Evolutionary conservation across 2,329 filamentous ascomycete genomes (phyloP).

Genomic region (Claviceps sp.): DNA sequence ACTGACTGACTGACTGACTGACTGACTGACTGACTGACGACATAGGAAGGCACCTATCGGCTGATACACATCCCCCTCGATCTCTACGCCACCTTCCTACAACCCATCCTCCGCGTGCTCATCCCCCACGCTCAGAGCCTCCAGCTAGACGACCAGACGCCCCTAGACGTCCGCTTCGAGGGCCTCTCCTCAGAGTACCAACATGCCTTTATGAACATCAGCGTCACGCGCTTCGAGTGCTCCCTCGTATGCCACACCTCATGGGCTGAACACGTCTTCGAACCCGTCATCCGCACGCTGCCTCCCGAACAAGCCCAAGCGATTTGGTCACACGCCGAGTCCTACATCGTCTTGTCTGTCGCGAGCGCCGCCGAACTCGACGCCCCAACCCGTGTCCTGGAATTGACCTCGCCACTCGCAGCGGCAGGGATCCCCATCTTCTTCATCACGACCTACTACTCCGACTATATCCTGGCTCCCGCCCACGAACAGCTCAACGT

Average conservation of each 20-base stretch:
- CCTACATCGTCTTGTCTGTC: slow-evolving; percentile 80
- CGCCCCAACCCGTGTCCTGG: slow-evolving; percentile 79
- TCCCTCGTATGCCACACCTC: slow-evolving; percentile 76
- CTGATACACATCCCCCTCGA: slow-evolving; percentile 81
- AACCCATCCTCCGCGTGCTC: slow-evolving; percentile 75
- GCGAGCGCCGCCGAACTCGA: slow-evolving; percentile 83
- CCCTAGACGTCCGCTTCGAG: slow-evolving; percentile 26
- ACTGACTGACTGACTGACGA: too few species aligned
- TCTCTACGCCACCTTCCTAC: slow-evolving; percentile 65
- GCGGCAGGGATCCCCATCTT: slow-evolving; percentile 92
- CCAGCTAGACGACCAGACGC: slow-evolving; percentile 19
- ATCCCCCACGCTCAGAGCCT: slow-evolving; percentile 46
- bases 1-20: too few species aligned
- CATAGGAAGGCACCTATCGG: slow-evolving; percentile 70
- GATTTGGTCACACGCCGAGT: slow-evolving; percentile 66
- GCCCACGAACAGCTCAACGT: slow-evolving; percentile 60
- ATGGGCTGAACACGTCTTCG: slow-evolving; percentile 62
- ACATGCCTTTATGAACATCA: slow-evolving; percentile 85
- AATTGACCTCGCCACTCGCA: slow-evolving; percentile 80
- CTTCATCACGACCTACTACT: slow-evolving; percentile 97
- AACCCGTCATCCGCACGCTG: slow-evolving; percentile 53
- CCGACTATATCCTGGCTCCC: slow-evolving; percentile 89
- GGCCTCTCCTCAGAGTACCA: slow-evolving; percentile 37
- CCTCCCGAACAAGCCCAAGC: slow-evolving; percentile 35
- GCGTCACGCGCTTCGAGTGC: slow-evolving; percentile 82